These are phyloP conservation scores for Pichia paraexigua DNA, from an alignment of 805 yeast species.

Conservation along the genomic window DNA sequence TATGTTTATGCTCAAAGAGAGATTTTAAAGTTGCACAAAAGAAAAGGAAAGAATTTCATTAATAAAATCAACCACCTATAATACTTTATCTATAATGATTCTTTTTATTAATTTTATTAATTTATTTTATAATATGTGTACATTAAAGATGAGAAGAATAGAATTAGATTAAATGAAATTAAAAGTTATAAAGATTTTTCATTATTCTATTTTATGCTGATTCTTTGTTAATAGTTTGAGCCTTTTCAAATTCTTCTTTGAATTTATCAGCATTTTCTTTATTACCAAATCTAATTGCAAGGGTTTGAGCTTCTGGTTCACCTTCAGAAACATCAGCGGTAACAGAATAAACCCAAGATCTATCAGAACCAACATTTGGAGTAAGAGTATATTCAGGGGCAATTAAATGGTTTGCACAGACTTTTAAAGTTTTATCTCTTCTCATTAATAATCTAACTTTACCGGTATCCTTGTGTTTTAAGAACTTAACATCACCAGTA, in stretches of 20 bases:
- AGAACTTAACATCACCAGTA: conserved; percentile 94
- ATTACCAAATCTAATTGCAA: conserved; percentile 91
- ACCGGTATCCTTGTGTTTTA: conserved; percentile 74
- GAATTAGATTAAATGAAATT: not conserved
- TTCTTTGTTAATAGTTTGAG: conserved; percentile 59
- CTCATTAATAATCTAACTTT: conserved; percentile 94
- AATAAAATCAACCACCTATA: no score
- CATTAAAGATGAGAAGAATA: not conserved
- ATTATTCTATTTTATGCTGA: not conserved
- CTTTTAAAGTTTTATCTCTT: conserved; percentile 96
- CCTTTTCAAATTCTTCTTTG: conserved; percentile 84
- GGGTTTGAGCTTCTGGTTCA: conserved; percentile 88
- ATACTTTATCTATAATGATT: no score
- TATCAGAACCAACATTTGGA: conserved; percentile 93
- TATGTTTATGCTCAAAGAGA: not conserved
- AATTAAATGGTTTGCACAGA: conserved; percentile 94
- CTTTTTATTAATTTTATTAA: not conserved
- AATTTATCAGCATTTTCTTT: conserved; percentile 92
- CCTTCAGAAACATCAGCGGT: conserved; percentile 95
- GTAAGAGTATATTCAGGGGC: conserved; percentile 74
- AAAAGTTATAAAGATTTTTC: not conserved
- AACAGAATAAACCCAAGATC: conserved; percentile 96
- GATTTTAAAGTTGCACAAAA: no score
- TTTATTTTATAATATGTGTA: not conserved
- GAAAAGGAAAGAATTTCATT: no score